Evolutionary conservation across 2,329 filamentous ascomycete genomes (phyloP), one percentile per base, ranked within the genome.

Genomic region (Passalora sequoiae): DNA sequence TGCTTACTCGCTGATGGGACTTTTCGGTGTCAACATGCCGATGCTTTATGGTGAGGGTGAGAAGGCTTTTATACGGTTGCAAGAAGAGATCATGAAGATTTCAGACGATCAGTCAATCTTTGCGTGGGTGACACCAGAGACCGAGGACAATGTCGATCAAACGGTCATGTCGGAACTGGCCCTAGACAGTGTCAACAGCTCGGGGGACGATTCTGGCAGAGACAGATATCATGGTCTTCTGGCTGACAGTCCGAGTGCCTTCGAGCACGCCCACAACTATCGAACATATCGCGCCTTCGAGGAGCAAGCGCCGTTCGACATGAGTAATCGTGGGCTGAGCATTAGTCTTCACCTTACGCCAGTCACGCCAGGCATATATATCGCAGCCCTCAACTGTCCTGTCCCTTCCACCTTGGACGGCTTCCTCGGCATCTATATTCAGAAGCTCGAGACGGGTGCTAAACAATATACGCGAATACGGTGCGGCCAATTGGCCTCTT

Each of bases 81-180:
- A 52, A 21, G 51, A 54, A 40, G 51, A 52, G 38, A 52, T 54
- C 28, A 47, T 54, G 38, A 52, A 43, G 32, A 13, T 40, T 15
- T 47, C 44, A n/a, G 36, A 27, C 17, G 36, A 39, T 21, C 36
- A 39, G 19, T 39, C 36, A 3, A 39, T 39, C 21, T 30, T 30
- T 28, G 36, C 32, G 6, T 36, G 32, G 32, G 19, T 36, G 6
- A 36, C 19, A 24, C 19, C 17, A 7, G 4, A 15, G 8, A 36
- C 2, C 10, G 15, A 24, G 12, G 8, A 36, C 8, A 22, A 36
- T n/a, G 7, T 12, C 19, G n/a, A 3, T 27, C 12, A 6, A 6
- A 27, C 24, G 6, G 6, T 12, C 12, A 12, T 27, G 6, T 15
- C 7, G 6, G 19, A 22, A 20, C 3, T 21, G 10, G n/a, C 10